Base-by-base conservation (phyloP, 2,329 filamentous ascomycete genomes). In the Paramyrothecium sp. region DNA sequence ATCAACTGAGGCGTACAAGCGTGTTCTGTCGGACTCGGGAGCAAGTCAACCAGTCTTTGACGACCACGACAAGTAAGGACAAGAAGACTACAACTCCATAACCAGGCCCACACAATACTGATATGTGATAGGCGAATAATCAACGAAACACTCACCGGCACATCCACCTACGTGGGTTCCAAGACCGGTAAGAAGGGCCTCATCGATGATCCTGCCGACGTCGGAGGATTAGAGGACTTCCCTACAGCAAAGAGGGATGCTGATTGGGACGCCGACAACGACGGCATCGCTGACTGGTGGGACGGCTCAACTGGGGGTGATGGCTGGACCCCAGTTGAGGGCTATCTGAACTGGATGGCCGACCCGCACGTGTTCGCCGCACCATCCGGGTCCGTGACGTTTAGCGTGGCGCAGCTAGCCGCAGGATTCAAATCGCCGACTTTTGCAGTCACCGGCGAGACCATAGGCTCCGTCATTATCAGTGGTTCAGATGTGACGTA, bases 251-350 rank as follows among this genome's bases (percentile, higher is more conserved):
- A 50, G 23, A 64, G 69, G 16, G 44, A 58, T 2, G 61, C 60
- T 3, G 55, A 52, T n/a, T 72, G 71, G 71, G 71, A 73, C 52
- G 66, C 67, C 4, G 59, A 73, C 50, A 60, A 61, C 7, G 69
- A 73, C 51, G 71, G 71, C 17, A 68, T 73, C 34, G 70, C 70
- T 2, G 70, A 72, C 56, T 72, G 70, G 70, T 72, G 69, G 69
- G 69, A 70, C 49, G 69, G 68, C 1, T 67, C 64, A 2, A 72
- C 67, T 2, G 67, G 68, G 5, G 69, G 69, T 2, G 65, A 60
- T 3, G 71, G 69, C 0, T 72, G 69, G 38, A 70, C 68, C 21
- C 53, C 65, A 2, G 62, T 73, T 4, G 70, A 73, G 53, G 69
- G 70, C 2, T 73, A 71, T 50, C 55, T 73, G 7, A 71, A 72